These are phyloP conservation scores for Dactylellina drechsleri DNA, from an alignment of 2,329 filamentous ascomycete species.

Conservation along the genomic window DNA sequence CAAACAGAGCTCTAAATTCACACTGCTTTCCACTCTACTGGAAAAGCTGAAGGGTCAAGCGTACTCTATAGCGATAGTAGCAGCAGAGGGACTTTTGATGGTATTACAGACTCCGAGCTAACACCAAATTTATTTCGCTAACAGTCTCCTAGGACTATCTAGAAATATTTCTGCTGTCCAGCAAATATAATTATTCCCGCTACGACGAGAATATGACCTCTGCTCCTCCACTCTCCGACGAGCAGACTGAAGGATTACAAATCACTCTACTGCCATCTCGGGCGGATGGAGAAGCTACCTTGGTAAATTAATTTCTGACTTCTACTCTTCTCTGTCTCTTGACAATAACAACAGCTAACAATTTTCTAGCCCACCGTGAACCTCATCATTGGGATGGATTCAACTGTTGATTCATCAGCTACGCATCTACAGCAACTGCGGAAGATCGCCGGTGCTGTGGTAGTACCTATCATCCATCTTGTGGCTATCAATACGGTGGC, in stretches of 20 bases:
- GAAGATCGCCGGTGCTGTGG: not conserved
- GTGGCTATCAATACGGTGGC: conserved; percentile 45
- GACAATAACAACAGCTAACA: conserved; percentile 12
- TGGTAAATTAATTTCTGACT: conserved; percentile 17
- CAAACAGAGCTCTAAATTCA: conserved; percentile 45
- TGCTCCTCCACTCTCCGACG: not conserved
- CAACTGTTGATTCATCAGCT: conserved; percentile 22
- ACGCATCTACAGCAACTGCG: conserved; percentile 24
- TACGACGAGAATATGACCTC: conserved; percentile 4
- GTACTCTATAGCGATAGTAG: conserved; percentile 31
- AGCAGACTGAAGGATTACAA: conserved; percentile 10
- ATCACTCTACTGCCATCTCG: conserved; percentile 29
- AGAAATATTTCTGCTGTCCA: conserved; percentile 37
- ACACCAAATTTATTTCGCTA: not conserved
- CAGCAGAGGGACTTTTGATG: conserved; percentile 36
- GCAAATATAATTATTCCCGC: conserved; percentile 21
- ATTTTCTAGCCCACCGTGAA: conserved; percentile 20
- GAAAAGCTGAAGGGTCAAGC: conserved; percentile 19
- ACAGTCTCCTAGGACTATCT: conserved; percentile 20
- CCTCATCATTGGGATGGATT: conserved; percentile 40
- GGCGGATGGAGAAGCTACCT: not conserved
- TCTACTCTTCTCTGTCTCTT: not conserved
- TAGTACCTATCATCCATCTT: conserved; percentile 29
- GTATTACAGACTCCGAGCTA: conserved; percentile 4
- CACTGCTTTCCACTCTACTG: conserved; percentile 23